These are phyloP conservation scores for Podaxis sp. DNA, from an alignment of 768 basidiomycete genomes.

Conservation along the genomic window DNA sequence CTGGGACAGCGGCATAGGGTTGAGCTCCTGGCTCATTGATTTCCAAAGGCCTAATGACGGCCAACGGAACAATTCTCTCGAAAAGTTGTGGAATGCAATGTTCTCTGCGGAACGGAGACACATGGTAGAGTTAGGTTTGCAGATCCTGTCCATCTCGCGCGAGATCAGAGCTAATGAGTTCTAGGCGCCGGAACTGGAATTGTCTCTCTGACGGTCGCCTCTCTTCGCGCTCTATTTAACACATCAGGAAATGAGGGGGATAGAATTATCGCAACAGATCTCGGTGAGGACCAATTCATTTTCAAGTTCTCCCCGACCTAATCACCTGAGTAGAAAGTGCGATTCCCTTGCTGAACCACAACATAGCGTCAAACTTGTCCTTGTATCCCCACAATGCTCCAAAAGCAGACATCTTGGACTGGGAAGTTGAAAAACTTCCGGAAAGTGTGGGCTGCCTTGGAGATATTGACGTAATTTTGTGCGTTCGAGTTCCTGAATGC, in stretches of 20 bases:
- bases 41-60: slow-evolving; percentile 17
- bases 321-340: slow-evolving; percentile 41
- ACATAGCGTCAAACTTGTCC: slow-evolving; percentile 45
- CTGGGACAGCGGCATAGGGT: slow-evolving; percentile 90
- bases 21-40: slow-evolving; percentile 71
- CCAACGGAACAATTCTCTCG: slow-evolving; percentile 3
- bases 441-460: slow-evolving; percentile 32
- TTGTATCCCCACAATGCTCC: slow-evolving; percentile 29
- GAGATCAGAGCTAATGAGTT: neutral
- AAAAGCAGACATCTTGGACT: slow-evolving; percentile 54
- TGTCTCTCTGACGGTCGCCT: slow-evolving; percentile 62
- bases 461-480: slow-evolving; percentile 68
- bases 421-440: slow-evolving; percentile 63
- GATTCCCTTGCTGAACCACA: slow-evolving; percentile 71
- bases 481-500: slow-evolving; percentile 22
- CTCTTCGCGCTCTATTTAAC: slow-evolving; percentile 38
- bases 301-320: too few relatives aligned
- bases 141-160: neutral
- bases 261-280: slow-evolving; percentile 53
- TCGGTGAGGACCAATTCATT: slow-evolving; percentile 42
- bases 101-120: slow-evolving; percentile 34
- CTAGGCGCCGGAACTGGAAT: slow-evolving; percentile 85
- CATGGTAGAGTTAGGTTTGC: slow-evolving; percentile 68
- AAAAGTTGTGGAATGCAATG: slow-evolving; percentile 28
- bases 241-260: slow-evolving; percentile 14